Evolutionary conservation across 139 green algal species (phyloP), one percentile per base, ranked within the genome.

Genomic region (Tetradesmus obliquus): DNA sequence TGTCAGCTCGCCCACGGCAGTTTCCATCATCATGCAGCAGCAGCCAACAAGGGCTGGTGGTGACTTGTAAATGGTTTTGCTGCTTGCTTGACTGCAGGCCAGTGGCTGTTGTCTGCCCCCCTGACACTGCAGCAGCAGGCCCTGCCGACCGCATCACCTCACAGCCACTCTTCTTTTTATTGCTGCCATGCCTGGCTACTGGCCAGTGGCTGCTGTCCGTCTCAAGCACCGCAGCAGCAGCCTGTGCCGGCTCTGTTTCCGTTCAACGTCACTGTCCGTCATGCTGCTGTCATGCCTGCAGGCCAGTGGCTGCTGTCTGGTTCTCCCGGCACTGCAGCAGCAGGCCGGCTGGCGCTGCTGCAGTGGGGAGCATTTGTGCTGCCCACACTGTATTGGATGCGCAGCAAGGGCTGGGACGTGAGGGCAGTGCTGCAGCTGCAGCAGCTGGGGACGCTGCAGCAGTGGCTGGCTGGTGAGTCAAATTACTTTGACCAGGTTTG

Each of bases 361-460:
- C 88, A 91, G 79, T 80, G 76, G 79, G 88, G 19, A 3, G 79
- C 57, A 19, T 91, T 91, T 66, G 24, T 91, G 32, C 24, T 81
- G 58, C 88, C 88, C 6, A 82, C 79, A 8, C 20, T 91, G 13
- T 24, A 51, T 5, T 91, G 79, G 79, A 58, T 53, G 8, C 32
- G 71, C n/a, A 9, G 62, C 3, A 51, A 12, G 20, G 79, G 88
- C 13, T 91, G 88, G 88, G 45, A 87, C 45, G 2, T 87, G 1
- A 5, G 3, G 5, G 15, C 22, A n/a, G 55, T 55, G 24, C 66
- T 91, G 7, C 8, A 32, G 32, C 76, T 91, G 76, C 55, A 55
- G 80, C 51, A 24, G 24, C 87, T 45, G 22, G 51, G 55, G 32
- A 71, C 3, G 1, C 72, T 20, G 3, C 17, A 45, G 57, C 87